Evolutionary conservation across 495 filamentous ascomycete species (phyloP).

Genomic region (Friedmanniomyces simplex): DNA sequence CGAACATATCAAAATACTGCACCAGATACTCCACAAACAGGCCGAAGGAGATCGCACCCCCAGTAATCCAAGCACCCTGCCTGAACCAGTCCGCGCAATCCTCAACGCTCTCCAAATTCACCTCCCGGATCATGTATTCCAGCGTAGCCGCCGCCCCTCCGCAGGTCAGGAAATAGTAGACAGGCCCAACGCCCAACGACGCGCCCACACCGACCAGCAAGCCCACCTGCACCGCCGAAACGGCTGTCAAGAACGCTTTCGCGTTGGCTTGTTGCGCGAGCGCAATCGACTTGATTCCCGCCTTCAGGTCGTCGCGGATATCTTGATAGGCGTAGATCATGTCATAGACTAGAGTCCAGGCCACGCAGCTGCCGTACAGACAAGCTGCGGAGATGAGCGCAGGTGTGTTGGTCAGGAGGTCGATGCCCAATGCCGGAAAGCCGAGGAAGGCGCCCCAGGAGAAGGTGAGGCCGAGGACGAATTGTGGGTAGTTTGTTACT

Average conservation of each 20-base stretch:
- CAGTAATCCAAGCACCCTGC: slow-evolving; percentile 58
- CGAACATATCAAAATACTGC: slow-evolving; percentile 1
- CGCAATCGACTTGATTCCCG: slow-evolving; percentile 91
- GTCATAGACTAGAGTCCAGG: slow-evolving; percentile 94
- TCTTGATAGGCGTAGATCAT: slow-evolving; percentile 99
- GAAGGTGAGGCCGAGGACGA: slow-evolving; percentile 84
- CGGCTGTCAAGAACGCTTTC: slow-evolving; percentile 67
- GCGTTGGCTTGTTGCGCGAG: slow-evolving; percentile 80
- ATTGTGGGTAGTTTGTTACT: slow-evolving; percentile 88
- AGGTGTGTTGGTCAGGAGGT: slow-evolving; percentile 55
- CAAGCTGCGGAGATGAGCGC: slow-evolving; percentile 60
- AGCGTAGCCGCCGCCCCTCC: slow-evolving; percentile 68
- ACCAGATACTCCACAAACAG: slow-evolving; percentile 50
- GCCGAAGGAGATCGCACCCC: slow-evolving; percentile 54
- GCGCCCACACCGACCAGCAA: slow-evolving; percentile 68
- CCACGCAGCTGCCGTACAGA: slow-evolving; percentile 75
- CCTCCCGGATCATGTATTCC: slow-evolving; percentile 79
- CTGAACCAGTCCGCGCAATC: slow-evolving; percentile 98
- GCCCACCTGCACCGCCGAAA: slow-evolving; percentile 67
- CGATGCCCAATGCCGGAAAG: slow-evolving; percentile 82
- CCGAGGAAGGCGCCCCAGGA: slow-evolving; percentile 97
- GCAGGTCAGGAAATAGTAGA: slow-evolving; percentile 77
- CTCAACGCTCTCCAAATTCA: slow-evolving; percentile 68
- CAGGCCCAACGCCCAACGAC: slow-evolving; percentile 64
- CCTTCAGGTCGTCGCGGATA: slow-evolving; percentile 83